These are phyloP conservation scores for Calycina herbarum DNA, from an alignment of 2,329 filamentous ascomycete species.

Conservation along the genomic window DNA sequence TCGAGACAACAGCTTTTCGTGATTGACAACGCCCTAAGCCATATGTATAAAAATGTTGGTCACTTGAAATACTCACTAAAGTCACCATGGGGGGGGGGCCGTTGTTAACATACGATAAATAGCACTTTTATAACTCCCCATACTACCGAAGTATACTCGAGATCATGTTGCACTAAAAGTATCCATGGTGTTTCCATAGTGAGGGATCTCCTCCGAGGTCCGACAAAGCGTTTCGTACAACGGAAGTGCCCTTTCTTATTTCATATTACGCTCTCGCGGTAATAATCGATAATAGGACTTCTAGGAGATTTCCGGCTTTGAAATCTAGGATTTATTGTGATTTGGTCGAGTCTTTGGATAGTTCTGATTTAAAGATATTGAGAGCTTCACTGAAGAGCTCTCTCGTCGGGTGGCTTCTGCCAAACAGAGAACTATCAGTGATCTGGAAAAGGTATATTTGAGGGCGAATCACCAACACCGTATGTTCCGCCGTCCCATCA, in stretches of 20 bases:
- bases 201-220: constrained; percentile 3
- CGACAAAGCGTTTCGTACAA: constrained; percentile 7
- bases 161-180: constrained; percentile 14
- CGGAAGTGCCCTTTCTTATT: constrained; percentile 30
- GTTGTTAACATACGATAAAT: neutral
- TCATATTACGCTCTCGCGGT: constrained; percentile 10
- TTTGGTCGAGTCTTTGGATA: neutral
- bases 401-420: neutral
- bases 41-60: neutral
- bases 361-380: neutral
- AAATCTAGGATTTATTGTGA: neutral
- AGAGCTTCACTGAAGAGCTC: neutral
- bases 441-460: neutral
- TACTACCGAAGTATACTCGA: constrained; percentile 16
- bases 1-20: constrained; percentile 20
- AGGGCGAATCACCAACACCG: neutral
- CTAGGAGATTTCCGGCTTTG: neutral
- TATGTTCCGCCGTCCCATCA: neutral
- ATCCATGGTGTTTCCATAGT: constrained; percentile 15
- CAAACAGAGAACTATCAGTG: neutral
- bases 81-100: neutral
- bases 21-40: constrained; percentile 22
- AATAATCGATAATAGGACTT: neutral
- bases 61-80: neutral
- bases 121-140: constrained; percentile 12